Evolutionary conservation across 306 rosid species (phyloP), one percentile per base, ranked within the genome.

Genomic region (Citrullus mucosospermus): DNA sequence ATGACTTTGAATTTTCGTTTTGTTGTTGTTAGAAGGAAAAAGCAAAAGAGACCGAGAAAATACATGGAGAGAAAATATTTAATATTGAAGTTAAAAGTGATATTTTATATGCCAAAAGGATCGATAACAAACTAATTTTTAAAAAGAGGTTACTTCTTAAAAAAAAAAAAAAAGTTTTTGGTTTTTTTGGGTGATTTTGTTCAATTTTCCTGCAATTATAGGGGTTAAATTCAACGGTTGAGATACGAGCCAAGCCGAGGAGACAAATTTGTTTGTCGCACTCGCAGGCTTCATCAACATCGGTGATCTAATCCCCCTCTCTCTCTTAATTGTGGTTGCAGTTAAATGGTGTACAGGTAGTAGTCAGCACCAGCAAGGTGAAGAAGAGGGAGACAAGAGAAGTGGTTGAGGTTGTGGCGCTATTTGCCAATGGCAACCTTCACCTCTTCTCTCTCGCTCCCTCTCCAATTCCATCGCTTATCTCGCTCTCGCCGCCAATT

Each of bases 341-440:
- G 53, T 68, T 68, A 2, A 68, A 41, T 68, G 74, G 54, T 4
- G 75, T 10, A 68, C 18, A 68, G 6, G 36, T n/a, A 68, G 55
- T 12, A 71, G 76, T 22, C 56, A 71, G 56, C 55, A 48, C 16
- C 11, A 3, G 1, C 54, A 48, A 48, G 32, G 16, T 18, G 41
- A 6, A 56, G 61, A 30, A 17, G n/a, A 18, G n/a, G 43, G 50
- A 70, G 32, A 41, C 44, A 48, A 60, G 55, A 41, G 76, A 51
- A 25, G 34, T 56, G 50, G 44, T 22, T 82, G 82, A 30, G 82
- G 86, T 32, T 58, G 83, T 30, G 85, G 84, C 11, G 54, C 82
- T 44, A 83, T 60, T 83, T 66, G 83, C 81, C 77, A 8, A 91
- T 94, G 98, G 94, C 98, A 82, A 80, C 94, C 91, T 86, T 88